These are phyloP conservation scores for Cladophialophora immunda DNA, from an alignment of 2,329 filamentous ascomycete genomes.

Conservation along the genomic window DNA sequence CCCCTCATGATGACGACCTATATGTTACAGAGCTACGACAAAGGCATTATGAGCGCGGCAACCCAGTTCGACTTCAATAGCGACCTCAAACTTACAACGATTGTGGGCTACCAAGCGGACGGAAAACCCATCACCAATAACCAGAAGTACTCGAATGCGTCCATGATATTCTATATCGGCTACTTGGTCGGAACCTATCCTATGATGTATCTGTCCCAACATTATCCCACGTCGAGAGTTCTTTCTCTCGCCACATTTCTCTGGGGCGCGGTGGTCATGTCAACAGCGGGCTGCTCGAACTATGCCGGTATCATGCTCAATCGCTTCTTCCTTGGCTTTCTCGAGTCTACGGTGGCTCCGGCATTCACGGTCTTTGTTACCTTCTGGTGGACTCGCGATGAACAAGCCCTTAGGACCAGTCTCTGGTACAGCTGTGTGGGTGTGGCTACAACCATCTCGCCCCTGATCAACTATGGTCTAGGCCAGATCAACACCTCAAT, in stretches of 20 bases:
- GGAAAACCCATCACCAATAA: slow-evolving; percentile 17
- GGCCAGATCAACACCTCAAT: slow-evolving; percentile 67
- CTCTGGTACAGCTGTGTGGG: slow-evolving; percentile 64
- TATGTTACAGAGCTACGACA: slow-evolving; percentile 20
- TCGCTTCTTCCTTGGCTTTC: slow-evolving; percentile 69
- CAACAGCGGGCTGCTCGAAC: slow-evolving; percentile 40
- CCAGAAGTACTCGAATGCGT: slow-evolving; percentile 44
- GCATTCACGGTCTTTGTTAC: slow-evolving; percentile 71
- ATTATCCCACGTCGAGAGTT: slow-evolving; percentile 8
- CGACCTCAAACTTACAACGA: slow-evolving; percentile 12
- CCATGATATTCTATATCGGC: slow-evolving; percentile 47
- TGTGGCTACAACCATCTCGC: slow-evolving; percentile 38
- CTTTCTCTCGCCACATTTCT: slow-evolving; percentile 29
- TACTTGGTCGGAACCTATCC: slow-evolving; percentile 37
- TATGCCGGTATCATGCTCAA: slow-evolving; percentile 71
- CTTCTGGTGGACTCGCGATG: slow-evolving; percentile 69
- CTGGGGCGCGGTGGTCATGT: slow-evolving; percentile 45
- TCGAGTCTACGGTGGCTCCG: slow-evolving; percentile 71
- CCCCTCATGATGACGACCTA: slow-evolving; percentile 24
- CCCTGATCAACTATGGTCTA: slow-evolving; percentile 71
- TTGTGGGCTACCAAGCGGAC: slow-evolving; percentile 18
- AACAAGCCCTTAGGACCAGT: slow-evolving; percentile 43
- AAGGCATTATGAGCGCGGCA: slow-evolving; percentile 15
- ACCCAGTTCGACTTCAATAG: slow-evolving; percentile 18
- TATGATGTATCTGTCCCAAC: slow-evolving; percentile 14